phyloP scores from a whole-genome alignment of 208 protist species.

The Wallacemonas sp. region DNA sequence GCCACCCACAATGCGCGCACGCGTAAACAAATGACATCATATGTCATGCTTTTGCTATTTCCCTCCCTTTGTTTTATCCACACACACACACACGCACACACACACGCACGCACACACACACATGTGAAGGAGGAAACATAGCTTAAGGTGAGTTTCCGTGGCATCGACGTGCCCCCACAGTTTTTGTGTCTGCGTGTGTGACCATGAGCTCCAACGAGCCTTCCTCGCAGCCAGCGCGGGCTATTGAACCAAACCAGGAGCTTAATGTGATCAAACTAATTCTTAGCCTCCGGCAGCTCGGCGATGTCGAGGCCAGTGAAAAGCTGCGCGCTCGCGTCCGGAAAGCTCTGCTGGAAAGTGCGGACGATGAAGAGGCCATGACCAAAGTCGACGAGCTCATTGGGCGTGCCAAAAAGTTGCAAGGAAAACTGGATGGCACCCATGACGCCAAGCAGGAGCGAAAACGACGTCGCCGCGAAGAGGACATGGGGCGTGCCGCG shows the following conservation, averaged over 20 bases:
- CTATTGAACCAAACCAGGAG: conserved; percentile 58
- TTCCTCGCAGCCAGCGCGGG: conserved; percentile 8
- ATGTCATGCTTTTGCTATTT: no score
- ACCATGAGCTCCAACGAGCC: conserved; percentile 1
- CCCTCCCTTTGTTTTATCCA: neutral
- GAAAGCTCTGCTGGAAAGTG: conserved; percentile 41
- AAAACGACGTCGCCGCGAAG: conserved; percentile 53
- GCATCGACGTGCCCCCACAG: no score
- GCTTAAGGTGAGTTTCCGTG: no score
- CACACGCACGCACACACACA: no score
- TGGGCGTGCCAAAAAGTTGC: conserved; percentile 33
- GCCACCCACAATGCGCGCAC: no score
- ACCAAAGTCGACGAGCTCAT: conserved; percentile 47
- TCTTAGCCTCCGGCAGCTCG: conserved; percentile 48
- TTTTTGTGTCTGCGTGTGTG: no score
- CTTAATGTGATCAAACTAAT: conserved; percentile 62
- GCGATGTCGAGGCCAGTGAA: conserved; percentile 55
- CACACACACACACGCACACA: neutral
- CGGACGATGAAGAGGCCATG: conserved; percentile 45
- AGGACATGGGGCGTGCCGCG: conserved; percentile 29
- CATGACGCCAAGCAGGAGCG: conserved; percentile 55
- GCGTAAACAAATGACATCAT: no score
- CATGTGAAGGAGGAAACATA: no score
- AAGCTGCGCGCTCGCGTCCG: conserved; percentile 58
- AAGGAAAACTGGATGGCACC: conserved; percentile 67